Percentiles rank a stretch among this genome's conserved stretches.
phyloP scores from a whole-genome alignment of 1,284 basidiomycete species.

The Kwoniella shivajii region DNA sequence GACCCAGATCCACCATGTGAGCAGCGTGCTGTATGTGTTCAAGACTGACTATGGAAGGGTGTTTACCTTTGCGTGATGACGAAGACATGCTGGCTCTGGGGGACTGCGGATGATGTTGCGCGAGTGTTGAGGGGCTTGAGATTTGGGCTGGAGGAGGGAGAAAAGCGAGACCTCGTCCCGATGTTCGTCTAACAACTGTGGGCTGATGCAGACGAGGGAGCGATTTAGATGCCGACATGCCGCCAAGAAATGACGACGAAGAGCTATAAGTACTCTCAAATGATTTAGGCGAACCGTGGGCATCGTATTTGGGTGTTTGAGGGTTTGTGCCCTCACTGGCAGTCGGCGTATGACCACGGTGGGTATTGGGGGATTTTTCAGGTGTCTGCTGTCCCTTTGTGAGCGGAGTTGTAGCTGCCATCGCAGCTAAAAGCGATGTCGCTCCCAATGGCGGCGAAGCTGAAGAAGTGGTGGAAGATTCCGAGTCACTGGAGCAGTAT shows the following conservation, averaged over 20 bases:
- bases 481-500: constrained; percentile 5
- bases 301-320: not conserved
- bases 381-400: not conserved
- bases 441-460: constrained; percentile 15
- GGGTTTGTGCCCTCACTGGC: not conserved
- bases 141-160: constrained; percentile 10
- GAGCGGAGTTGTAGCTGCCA: constrained; percentile 3
- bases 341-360: not conserved
- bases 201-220: constrained; percentile 18
- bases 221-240: constrained; percentile 3
- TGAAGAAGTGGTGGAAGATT: constrained; percentile 12
- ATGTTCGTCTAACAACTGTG: constrained; percentile 8
- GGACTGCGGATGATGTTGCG: not conserved
- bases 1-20: not conserved
- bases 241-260: not conserved
- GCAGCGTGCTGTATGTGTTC: not conserved
- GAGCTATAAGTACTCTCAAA: constrained; percentile 5
- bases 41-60: not conserved
- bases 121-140: not conserved
- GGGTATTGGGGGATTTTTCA: not conserved
- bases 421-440: constrained; percentile 10
- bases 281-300: constrained; percentile 10
- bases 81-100: too few relatives aligned
- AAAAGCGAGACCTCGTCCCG: constrained; percentile 14
- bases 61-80: not conserved